Percentiles rank a stretch among this genome's conserved stretches.
Evolutionary conservation across 306 rosid genomes (phyloP).

Genomic region (Cucumis melo): DNA sequence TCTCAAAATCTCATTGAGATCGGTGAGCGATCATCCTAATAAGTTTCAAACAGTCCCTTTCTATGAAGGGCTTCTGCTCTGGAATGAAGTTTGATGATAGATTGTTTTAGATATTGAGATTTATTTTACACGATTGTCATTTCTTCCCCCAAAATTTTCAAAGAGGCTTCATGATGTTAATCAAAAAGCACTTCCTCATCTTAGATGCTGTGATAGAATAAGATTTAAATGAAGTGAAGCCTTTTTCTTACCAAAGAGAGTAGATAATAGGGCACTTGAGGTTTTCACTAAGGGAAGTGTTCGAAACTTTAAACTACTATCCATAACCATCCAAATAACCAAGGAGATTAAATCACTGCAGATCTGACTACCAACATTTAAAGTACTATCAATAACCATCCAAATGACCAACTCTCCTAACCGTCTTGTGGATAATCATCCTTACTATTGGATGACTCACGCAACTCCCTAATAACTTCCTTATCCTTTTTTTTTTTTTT

Average conservation of each 20-base stretch:
- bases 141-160: background rate
- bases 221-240: background rate
- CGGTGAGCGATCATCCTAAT: slow-evolving; percentile 25
- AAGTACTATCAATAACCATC: too few species aligned
- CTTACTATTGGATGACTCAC: too few species aligned
- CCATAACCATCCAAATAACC: too few species aligned
- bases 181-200: background rate
- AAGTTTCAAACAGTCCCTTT: background rate
- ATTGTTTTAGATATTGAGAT: background rate
- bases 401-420: too few species aligned
- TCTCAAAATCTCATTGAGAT: slow-evolving; percentile 67
- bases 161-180: background rate
- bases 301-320: background rate
- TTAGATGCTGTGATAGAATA: background rate
- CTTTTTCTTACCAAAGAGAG: background rate
- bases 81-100: background rate
- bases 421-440: too few species aligned
- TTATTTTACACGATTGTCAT: background rate
- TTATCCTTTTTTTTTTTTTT: too few species aligned
- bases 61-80: background rate
- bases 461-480: too few species aligned
- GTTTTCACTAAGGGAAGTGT: background rate
- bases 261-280: background rate
- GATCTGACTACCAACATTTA: too few species aligned
- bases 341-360: too few species aligned